These are phyloP conservation scores for Suillus decipiens DNA, from an alignment of 768 basidiomycete species.

Conservation along the genomic window DNA sequence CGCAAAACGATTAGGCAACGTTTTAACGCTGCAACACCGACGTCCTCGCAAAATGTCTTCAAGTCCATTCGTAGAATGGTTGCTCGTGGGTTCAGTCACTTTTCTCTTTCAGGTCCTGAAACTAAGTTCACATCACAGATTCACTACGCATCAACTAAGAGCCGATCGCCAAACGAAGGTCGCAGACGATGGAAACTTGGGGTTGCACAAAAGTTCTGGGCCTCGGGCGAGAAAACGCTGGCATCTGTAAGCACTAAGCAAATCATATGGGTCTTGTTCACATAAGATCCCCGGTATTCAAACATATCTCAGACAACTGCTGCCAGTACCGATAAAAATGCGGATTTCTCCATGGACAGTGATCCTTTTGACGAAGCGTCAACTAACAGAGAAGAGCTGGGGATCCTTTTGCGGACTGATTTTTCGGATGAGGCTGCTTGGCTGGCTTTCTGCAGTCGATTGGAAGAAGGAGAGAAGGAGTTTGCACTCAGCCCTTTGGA, in stretches of 20 bases:
- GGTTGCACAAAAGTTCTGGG: conserved; percentile 53
- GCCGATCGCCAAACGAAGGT: conserved; percentile 50
- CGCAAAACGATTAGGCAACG: background rate
- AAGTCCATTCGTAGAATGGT: conserved; percentile 5
- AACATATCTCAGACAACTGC: conserved; percentile 18
- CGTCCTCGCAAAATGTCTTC: conserved; percentile 20
- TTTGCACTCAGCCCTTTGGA: conserved; percentile 33
- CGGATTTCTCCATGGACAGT: conserved; percentile 39
- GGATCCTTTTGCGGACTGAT: conserved; percentile 73
- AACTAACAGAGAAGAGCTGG: conserved; percentile 50
- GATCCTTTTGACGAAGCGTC: conserved; percentile 57
- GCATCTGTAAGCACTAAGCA: conserved; percentile 13
- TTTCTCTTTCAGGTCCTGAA: background rate
- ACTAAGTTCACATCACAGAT: conserved; percentile 26
- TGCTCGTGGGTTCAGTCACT: conserved; percentile 4
- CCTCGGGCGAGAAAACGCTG: conserved; percentile 25
- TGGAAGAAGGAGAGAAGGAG: conserved; percentile 61
- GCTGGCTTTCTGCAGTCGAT: conserved; percentile 49
- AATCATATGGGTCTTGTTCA: background rate
- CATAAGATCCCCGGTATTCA: conserved; percentile 6
- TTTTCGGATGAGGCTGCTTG: conserved; percentile 69
- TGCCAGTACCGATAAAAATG: conserved; percentile 19
- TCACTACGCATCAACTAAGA: conserved; percentile 47
- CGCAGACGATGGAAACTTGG: conserved; percentile 58
- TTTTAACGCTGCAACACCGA: background rate